phyloP scores from a whole-genome alignment of 805 yeast species.

The Hyphopichia homilentoma region DNA sequence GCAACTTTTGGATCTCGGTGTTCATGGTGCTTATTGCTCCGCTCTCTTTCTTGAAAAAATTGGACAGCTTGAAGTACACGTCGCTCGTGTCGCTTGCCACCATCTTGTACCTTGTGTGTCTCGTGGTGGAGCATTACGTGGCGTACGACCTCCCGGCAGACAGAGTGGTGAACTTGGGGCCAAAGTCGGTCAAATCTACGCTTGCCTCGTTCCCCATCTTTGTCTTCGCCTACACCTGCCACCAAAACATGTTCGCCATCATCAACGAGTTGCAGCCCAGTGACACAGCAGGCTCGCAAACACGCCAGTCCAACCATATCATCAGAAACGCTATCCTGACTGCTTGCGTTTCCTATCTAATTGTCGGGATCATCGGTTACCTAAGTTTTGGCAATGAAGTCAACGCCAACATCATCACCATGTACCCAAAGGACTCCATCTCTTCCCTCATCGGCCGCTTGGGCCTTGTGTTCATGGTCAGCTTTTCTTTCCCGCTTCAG shows the following conservation, averaged over 20 bases:
- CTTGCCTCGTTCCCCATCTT: slow-evolving; percentile 69
- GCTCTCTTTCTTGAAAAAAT: slow-evolving; percentile 52
- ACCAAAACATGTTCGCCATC: slow-evolving; percentile 76
- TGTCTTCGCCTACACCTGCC: slow-evolving; percentile 78
- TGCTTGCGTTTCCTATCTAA: slow-evolving; percentile 54
- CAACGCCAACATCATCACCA: slow-evolving; percentile 63
- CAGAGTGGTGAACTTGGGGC: slow-evolving; percentile 35
- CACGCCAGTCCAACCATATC: slow-evolving; percentile 47
- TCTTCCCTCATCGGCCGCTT: slow-evolving; percentile 54
- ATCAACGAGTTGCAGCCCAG: slow-evolving; percentile 57
- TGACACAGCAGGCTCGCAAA: slow-evolving; percentile 33
- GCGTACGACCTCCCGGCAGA: slow-evolving; percentile 9
- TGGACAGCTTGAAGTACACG: slow-evolving; percentile 69
- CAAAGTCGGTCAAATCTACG: slow-evolving; percentile 33
- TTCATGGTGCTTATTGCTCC: slow-evolving; percentile 57
- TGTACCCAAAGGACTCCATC: slow-evolving; percentile 54
- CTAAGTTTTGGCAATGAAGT: slow-evolving; percentile 67
- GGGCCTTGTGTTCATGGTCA: slow-evolving; percentile 66
- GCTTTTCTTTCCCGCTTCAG: slow-evolving; percentile 73
- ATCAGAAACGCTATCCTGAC: slow-evolving; percentile 51
- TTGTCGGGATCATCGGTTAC: slow-evolving; percentile 69
- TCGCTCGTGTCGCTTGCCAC: slow-evolving; percentile 67
- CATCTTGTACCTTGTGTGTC: slow-evolving; percentile 55
- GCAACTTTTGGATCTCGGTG: slow-evolving; percentile 53
- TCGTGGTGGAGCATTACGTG: slow-evolving; percentile 49